These are phyloP conservation scores for Lactarius trivialis DNA, from an alignment of 768 basidiomycete species.

Conservation along the genomic window DNA sequence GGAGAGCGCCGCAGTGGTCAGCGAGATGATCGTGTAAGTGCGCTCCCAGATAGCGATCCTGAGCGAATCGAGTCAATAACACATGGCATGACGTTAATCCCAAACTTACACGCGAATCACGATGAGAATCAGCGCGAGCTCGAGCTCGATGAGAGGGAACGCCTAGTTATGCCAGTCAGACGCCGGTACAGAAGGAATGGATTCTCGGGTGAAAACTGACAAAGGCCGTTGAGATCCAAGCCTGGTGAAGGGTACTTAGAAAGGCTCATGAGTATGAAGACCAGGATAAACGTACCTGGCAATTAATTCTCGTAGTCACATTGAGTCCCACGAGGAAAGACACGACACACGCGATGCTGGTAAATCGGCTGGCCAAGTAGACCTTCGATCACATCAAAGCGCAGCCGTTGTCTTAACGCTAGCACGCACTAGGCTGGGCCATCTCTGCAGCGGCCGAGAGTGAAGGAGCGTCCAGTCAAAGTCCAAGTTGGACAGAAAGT, in stretches of 20 bases:
- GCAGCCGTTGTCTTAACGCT: not conserved
- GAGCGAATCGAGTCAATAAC: not conserved
- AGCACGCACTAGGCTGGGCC: slow-evolving; percentile 1
- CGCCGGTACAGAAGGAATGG: too few relatives aligned
- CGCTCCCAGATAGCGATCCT: slow-evolving; percentile 10
- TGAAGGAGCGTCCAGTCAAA: slow-evolving; percentile 12
- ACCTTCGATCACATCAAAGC: not conserved
- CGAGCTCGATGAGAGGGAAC: slow-evolving; percentile 11
- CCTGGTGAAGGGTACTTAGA: not conserved
- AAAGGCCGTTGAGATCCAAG: slow-evolving; percentile 6
- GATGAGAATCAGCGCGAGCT: slow-evolving; percentile 7
- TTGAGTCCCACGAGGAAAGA: slow-evolving; percentile 7
- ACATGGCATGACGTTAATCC: not conserved
- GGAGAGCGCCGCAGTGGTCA: not conserved
- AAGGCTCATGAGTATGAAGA: too few relatives aligned
- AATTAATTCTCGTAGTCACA: not conserved
- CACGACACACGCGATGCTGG: slow-evolving; percentile 11
- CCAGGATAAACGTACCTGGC: slow-evolving; percentile 3
- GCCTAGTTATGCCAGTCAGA: not conserved
- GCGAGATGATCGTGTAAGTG: not conserved
- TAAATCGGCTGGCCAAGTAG: slow-evolving; percentile 7
- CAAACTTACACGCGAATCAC: slow-evolving; percentile 10
- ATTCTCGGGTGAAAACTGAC: not conserved
- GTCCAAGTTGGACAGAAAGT: slow-evolving; percentile 10
- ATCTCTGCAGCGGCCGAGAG: not conserved